These are phyloP conservation scores for Astrothelium subdiscretum DNA, from an alignment of 495 filamentous ascomycete species.

Conservation along the genomic window DNA sequence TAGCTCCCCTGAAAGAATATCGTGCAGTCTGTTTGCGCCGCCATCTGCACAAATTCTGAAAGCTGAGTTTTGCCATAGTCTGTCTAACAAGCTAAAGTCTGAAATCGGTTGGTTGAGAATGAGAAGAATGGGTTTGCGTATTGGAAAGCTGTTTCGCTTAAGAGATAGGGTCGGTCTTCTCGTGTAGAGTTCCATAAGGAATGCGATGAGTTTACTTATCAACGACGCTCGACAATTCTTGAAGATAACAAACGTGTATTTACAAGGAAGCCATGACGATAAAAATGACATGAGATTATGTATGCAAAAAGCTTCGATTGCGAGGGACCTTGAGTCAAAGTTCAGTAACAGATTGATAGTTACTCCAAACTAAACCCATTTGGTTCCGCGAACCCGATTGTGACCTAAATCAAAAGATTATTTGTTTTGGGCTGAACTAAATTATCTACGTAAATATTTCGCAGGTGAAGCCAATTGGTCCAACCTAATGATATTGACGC, in stretches of 20 bases:
- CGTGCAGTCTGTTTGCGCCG: conserved; percentile 70
- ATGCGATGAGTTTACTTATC: background rate
- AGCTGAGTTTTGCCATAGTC: conserved; percentile 22
- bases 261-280: background rate
- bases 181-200: background rate
- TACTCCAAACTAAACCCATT: no score
- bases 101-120: conserved; percentile 31
- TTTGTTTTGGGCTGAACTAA: no score
- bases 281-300: background rate
- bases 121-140: conserved; percentile 14
- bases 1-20: conserved; percentile 28
- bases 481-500: no score
- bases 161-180: background rate
- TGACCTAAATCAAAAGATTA: no score
- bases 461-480: no score
- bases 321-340: no score
- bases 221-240: background rate
- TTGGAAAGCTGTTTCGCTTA: background rate
- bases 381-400: no score
- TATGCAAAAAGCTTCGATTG: no score
- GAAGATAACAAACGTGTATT: no score
- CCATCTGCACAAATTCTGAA: conserved; percentile 69
- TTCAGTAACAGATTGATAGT: no score
- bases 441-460: no score
- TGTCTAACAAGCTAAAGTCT: conserved; percentile 16